A percentile compares a stretch with the other conserved stretches of the same genome.
These are phyloP conservation scores for Nepenthes gracilis DNA, from an alignment of 148 eudicot genomes.

Conservation along the genomic window DNA sequence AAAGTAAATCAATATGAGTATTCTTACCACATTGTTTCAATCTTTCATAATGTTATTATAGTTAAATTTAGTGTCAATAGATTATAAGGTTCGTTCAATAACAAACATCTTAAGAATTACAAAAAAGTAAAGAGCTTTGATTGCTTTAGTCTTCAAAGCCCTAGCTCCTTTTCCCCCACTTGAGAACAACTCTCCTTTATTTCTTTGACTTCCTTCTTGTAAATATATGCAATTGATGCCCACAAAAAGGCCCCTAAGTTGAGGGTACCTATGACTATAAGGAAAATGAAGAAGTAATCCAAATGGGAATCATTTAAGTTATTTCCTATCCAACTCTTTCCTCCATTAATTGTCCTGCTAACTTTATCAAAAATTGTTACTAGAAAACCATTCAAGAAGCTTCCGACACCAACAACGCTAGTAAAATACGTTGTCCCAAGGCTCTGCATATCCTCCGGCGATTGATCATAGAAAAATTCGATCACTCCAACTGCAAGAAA, in stretches of 20 bases:
- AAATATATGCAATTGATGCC: background rate
- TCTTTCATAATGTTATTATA: too few relatives aligned
- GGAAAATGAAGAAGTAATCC: background rate
- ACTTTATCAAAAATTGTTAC: background rate
- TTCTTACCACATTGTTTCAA: too few relatives aligned
- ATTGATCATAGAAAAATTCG: background rate
- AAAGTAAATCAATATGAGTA: too few relatives aligned
- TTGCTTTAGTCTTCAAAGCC: too few relatives aligned
- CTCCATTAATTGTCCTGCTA: background rate
- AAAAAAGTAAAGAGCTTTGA: too few relatives aligned
- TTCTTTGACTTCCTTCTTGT: background rate
- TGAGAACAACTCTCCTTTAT: background rate
- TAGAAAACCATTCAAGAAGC: slow-evolving; percentile 1
- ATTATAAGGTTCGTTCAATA: too few relatives aligned
- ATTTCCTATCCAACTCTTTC: slow-evolving; percentile 1
- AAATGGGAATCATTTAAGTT: background rate
- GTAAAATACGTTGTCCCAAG: background rate
- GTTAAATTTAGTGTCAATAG: too few relatives aligned
- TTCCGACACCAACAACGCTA: background rate
- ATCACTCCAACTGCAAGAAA: background rate
- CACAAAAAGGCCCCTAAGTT: background rate
- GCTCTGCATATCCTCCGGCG: background rate
- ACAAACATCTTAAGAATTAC: too few relatives aligned
- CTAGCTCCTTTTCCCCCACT: too few relatives aligned
- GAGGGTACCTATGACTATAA: background rate